Evolutionary conservation across 768 basidiomycete genomes (phyloP), one percentile per base, ranked within the genome.

Genomic region (Pleurotus tuber-regium): DNA sequence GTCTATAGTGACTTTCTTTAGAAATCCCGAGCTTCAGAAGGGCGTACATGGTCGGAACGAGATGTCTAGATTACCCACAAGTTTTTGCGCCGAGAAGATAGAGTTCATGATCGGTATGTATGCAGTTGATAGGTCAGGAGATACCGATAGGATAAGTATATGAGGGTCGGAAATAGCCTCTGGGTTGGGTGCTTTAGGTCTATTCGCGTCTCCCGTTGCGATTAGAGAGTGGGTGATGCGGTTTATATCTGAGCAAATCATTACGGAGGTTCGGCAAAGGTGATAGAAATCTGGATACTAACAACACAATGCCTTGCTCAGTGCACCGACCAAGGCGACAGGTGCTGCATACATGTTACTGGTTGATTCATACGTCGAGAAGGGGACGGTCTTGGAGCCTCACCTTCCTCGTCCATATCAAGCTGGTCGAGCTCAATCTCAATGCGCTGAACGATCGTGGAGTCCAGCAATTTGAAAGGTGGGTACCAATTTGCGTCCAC

Each of bases 61-160:
- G 40, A 16, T 47, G 44, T 31, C 33, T 19, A 48, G 36, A 54
- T 40, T 51, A 68, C 86, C 59, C 56, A 91, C 96, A 58, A 93
- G 76, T 73, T 99, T 99, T 68, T 99, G 97, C 4, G 97, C 97
- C 14, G 95, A 94, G 70, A 99, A 99, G 43, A 98, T 98, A 49
- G 94, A 87, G 65, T 98, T 98, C 97, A 99, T 99, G 64, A 98
- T 86, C 21, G 96, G 92, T 43, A 98, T 96, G 68, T 99, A 99
- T 8, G 94, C 92, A 6, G 86, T 79, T 7, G 90, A 87, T 24
- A 87, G 77, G 69, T 96, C 90, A 12, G 92, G 91, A 9, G 95
- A 96, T 50, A 97, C 93, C 33, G 93, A 95, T 48, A 99, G 75
- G 56, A 98, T 89, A 63, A 69, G 67, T 38, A 73, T 71, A 43